phyloP scores from a whole-genome alignment of 768 basidiomycete species.

The Boletus sp. region DNA sequence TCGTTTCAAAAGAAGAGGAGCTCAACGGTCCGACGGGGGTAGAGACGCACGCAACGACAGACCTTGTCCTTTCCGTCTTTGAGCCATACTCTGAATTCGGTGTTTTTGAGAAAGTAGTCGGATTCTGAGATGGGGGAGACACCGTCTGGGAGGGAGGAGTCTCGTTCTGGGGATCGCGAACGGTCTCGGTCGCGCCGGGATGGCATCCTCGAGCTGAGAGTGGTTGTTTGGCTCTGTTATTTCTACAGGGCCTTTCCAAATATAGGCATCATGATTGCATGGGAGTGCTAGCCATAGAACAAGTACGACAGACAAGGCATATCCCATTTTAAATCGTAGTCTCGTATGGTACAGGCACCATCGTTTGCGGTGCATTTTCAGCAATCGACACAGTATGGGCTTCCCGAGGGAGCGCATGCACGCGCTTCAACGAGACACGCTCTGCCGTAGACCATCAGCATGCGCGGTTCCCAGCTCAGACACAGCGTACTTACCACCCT shows the following conservation, averaged over 20 bases:
- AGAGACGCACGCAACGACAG: conserved; percentile 6
- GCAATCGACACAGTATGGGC: conserved; percentile 67
- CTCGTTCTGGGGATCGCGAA: conserved; percentile 46
- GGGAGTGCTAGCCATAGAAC: conserved; percentile 20
- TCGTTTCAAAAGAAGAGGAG: conserved; percentile 27
- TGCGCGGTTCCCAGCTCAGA: neutral
- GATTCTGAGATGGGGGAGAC: conserved; percentile 68
- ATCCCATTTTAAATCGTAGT: conserved; percentile 74
- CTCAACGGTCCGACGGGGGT: neutral
- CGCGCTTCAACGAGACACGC: conserved; percentile 80
- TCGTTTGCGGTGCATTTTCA: conserved; percentile 87
- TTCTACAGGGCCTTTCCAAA: neutral
- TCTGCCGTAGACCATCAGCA: conserved; percentile 40
- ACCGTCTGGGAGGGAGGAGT: conserved; percentile 47
- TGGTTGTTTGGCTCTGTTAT: conserved; percentile 11
- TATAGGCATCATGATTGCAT: conserved; percentile 20
- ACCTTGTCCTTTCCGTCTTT: conserved; percentile 68
- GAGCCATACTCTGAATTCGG: conserved; percentile 80
- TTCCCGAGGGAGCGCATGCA: conserved; percentile 78
- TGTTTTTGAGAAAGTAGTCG: conserved; percentile 86
- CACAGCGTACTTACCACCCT: conserved; percentile 60
- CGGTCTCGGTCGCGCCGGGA: conserved; percentile 6
- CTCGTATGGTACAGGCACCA: conserved; percentile 91
- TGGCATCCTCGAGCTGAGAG: conserved; percentile 8
- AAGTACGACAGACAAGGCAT: conserved; percentile 6